Evolutionary conservation across 345 rosid species (phyloP), one percentile per base, ranked within the genome.

Genomic region (Linum lewisii): DNA sequence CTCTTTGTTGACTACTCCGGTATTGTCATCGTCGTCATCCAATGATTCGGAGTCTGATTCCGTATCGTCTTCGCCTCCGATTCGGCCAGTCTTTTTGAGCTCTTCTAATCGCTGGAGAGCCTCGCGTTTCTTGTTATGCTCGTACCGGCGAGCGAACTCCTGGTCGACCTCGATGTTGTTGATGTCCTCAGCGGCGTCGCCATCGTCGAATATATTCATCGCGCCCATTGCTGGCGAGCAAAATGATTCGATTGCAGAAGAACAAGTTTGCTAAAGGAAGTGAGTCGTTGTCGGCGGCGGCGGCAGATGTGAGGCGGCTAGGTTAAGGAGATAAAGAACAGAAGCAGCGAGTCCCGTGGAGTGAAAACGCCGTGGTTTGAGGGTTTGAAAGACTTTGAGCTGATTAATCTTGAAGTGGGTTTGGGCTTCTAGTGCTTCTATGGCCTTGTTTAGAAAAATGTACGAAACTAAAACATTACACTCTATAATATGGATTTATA

Each of bases 111-210:
- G 69, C 18, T 82, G 87, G 24, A 79, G 80, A 68, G 77, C 91
- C 64, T 85, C 89, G 0, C 90, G 82, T 51, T 71, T 68, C 82
- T 79, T 82, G 75, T 82, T 85, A 75, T 81, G 69, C 73, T 80
- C 80, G 25, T 72, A 79, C 60, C 80, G 75, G 18, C 63, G 66
- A 11, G 82, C 83, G 54, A 71, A 88, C 4, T 83, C 84, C 45
- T 76, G 10, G 67, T 88, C 60, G 60, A 91, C 67, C 75, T 88
- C 78, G 0, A 87, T 77, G 64, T 67, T 73, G 0, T 81, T 70
- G 19, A 74, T 54, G 32, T 66, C 79, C 7, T 63, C 68, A 7
- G 69, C 70, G 11, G 19, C 66, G 16, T 59, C 82, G 5, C 71
- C 76, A 0, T 77, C 84, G 5, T 73, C 81, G 66, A 85, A 87